Conservation (phyloP, 2,329 filamentous ascomycete genomes). For the Exophiala sp. region DNA sequence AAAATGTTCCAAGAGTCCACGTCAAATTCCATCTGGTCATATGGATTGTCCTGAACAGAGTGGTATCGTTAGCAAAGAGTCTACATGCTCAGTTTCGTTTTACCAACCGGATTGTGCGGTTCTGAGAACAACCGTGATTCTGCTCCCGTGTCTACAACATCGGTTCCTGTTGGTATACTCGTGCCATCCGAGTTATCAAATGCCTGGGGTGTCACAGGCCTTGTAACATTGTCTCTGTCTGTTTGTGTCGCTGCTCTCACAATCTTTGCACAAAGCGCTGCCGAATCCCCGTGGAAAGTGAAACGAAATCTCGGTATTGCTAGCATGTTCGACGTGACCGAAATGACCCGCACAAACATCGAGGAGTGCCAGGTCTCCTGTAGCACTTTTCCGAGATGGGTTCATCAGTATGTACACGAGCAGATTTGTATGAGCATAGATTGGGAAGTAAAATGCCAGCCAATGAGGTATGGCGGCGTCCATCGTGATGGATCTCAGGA, state of each 20-base stretch:
- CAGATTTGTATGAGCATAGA: constrained; percentile 6
- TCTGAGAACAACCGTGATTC: neutral
- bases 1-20: neutral
- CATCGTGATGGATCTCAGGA: neutral
- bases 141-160: neutral
- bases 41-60: neutral
- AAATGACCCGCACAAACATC: constrained; percentile 7
- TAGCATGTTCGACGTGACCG: constrained; percentile 1
- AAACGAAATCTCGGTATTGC: neutral
- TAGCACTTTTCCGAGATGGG: neutral
- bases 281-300: constrained; percentile 6
- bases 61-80: neutral
- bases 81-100: neutral
- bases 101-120: neutral
- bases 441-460: constrained; percentile 7
- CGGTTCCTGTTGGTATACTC: too few relatives aligned
- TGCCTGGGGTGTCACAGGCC: neutral
- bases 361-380: neutral
- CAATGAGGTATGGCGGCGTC: constrained; percentile 1
- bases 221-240: neutral
- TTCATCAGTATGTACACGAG: constrained; percentile 1
- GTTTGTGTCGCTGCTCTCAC: neutral
- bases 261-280: neutral
- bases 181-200: neutral
- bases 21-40: neutral